Conservation (phyloP, 306 rosid genomes). For the Cyclanthera cordifolia region DNA sequence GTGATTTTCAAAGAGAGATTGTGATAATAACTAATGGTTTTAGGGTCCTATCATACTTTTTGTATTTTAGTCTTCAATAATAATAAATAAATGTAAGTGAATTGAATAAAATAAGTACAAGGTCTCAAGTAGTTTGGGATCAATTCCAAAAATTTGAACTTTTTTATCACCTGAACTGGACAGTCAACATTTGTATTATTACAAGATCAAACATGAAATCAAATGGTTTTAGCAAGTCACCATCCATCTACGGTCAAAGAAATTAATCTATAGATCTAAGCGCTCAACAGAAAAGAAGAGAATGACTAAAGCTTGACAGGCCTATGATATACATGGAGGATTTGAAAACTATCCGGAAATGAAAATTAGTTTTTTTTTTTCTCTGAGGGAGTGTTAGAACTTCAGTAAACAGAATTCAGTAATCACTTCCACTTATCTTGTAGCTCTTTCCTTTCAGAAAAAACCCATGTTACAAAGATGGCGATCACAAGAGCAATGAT, state of each 20-base stretch:
- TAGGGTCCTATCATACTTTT: too few species aligned
- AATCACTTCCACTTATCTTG: conserved; percentile 92
- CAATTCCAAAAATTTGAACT: not conserved
- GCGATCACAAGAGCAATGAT: conserved; percentile 81
- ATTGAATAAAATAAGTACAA: not conserved
- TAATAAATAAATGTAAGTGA: not conserved
- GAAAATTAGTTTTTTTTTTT: not conserved
- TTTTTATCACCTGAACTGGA: not conserved
- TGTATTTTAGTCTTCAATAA: too few species aligned
- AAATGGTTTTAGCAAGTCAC: not conserved
- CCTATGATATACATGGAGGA: not conserved
- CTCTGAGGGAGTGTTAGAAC: not conserved
- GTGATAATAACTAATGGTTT: too few species aligned
- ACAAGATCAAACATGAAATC: not conserved
- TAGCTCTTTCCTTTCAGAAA: conserved; percentile 81
- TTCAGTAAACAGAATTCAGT: not conserved
- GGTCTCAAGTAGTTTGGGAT: not conserved
- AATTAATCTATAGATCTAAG: not conserved
- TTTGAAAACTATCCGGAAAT: not conserved
- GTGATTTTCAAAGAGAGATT: too few species aligned
- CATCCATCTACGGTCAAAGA: not conserved
- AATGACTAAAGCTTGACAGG: not conserved
- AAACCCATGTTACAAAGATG: conserved; percentile 71
- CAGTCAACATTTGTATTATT: not conserved
- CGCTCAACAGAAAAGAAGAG: not conserved